Percentiles rank a stretch among this genome's conserved stretches.
These are phyloP conservation scores for Rutstroemia sydowiana DNA, from an alignment of 2,329 filamentous ascomycete species.

Conservation along the genomic window DNA sequence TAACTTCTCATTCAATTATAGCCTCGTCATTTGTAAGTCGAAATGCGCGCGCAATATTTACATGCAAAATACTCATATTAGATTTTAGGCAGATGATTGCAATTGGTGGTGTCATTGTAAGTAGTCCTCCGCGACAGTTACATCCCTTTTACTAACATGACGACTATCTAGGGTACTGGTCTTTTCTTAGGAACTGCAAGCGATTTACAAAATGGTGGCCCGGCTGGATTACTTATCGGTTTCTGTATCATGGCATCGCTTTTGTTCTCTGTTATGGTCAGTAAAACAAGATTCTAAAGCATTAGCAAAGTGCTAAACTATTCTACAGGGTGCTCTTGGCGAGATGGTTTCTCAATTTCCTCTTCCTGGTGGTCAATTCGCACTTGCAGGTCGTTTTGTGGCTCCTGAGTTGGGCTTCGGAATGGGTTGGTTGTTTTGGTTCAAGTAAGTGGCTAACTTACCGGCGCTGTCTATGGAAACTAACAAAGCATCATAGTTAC, in stretches of 20 bases:
- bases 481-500: no score
- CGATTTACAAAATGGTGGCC: neutral
- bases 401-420: slow-evolving; percentile 76
- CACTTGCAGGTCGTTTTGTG: slow-evolving; percentile 71
- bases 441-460: no score
- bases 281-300: no score
- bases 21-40: neutral
- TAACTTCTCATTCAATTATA: neutral
- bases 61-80: neutral
- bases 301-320: no score
- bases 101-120: neutral
- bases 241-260: neutral
- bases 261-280: neutral
- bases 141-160: neutral
- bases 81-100: neutral
- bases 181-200: neutral
- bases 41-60: neutral
- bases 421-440: slow-evolving; percentile 36
- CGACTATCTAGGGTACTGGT: neutral
- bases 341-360: slow-evolving; percentile 76
- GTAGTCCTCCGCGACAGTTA: neutral
- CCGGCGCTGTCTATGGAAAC: no score
- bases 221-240: neutral
- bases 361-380: slow-evolving; percentile 69
- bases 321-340: slow-evolving; percentile 51